Evolutionary conservation across 345 rosid species (phyloP).

Genomic region (Adansonia digitata): DNA sequence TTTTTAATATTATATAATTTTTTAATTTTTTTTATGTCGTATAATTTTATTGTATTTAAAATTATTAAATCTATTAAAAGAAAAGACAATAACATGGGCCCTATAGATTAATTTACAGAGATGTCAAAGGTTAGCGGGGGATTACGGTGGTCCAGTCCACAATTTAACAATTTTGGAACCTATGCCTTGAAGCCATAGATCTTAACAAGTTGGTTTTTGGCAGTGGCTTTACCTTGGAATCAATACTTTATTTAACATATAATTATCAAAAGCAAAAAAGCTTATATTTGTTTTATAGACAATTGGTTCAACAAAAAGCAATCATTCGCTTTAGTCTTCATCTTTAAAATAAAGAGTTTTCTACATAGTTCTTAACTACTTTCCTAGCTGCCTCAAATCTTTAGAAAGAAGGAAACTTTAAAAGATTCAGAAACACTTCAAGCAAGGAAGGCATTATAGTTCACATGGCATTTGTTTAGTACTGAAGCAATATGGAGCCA

Average conservation of each 20-base stretch:
- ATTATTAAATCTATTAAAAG: too few species aligned
- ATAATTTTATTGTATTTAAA: too few species aligned
- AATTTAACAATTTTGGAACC: background rate
- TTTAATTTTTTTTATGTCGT: too few species aligned
- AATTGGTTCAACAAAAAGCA: slow-evolving; percentile 1
- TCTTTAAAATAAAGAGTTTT: background rate
- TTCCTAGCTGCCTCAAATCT: background rate
- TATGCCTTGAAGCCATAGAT: background rate
- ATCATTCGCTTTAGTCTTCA: slow-evolving; percentile 2
- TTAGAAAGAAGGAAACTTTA: slow-evolving; percentile 8
- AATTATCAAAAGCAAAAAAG: background rate
- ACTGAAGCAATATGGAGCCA: slow-evolving; percentile 3
- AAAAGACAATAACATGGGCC: too few species aligned
- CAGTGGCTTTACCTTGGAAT: background rate
- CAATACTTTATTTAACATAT: background rate
- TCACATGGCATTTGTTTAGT: slow-evolving; percentile 3
- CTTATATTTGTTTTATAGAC: background rate
- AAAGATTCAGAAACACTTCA: background rate
- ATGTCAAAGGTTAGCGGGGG: too few species aligned
- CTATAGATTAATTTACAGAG: too few species aligned
- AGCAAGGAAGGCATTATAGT: background rate
- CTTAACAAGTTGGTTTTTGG: background rate
- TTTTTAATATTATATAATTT: too few species aligned
- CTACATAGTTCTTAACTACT: slow-evolving; percentile 4
- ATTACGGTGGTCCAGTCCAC: background rate